These are phyloP conservation scores for Microdochium trichocladiopsis DNA, from an alignment of 2,329 filamentous ascomycete genomes.

Conservation along the genomic window DNA sequence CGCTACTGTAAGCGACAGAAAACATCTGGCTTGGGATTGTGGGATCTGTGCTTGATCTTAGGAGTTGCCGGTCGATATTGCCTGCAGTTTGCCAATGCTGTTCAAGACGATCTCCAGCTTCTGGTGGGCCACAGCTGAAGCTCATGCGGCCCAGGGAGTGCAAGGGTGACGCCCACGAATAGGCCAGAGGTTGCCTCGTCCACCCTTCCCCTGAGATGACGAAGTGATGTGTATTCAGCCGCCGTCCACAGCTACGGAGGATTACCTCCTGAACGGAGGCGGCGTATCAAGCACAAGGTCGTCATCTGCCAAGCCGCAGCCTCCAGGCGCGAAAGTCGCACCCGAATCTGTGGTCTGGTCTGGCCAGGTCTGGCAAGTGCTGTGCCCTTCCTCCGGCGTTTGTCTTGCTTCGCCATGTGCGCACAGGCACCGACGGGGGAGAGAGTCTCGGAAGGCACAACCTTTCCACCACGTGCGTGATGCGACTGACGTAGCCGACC, in stretches of 20 bases:
- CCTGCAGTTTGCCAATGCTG: no score
- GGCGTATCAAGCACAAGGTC: background rate
- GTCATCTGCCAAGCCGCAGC: background rate
- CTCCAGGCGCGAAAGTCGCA: no score
- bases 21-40: no score
- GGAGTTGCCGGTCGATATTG: no score
- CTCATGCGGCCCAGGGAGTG: no score
- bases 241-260: background rate
- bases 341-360: background rate
- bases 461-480: no score
- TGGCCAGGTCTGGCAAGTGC: no score
- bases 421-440: constrained; percentile 1
- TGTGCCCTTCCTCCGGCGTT: background rate
- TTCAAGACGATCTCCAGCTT: no score
- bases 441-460: no score
- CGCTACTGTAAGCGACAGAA: no score
- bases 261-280: background rate
- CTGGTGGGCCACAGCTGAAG: no score
- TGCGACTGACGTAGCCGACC: background rate
- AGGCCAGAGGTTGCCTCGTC: background rate
- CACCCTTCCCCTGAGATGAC: background rate
- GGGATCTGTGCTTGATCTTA: background rate
- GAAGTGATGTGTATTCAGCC: background rate
- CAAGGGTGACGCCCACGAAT: background rate
- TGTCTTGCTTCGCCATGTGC: background rate